Evolutionary conservation across 2,329 filamentous ascomycete genomes (phyloP).

Genomic region (Trichoderma arundinaceum): DNA sequence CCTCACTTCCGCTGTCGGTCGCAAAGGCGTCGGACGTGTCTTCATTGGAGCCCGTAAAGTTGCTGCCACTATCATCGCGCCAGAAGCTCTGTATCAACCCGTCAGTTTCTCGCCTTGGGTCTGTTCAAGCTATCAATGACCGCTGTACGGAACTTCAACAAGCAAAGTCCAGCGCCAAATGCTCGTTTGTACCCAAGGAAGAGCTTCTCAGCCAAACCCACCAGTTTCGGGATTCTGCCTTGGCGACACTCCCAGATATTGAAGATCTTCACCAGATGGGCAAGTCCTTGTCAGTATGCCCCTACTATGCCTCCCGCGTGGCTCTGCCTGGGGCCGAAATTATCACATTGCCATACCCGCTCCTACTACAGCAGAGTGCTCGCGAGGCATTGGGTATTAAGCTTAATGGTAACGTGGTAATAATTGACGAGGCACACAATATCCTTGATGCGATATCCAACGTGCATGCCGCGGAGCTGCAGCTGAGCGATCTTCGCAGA

Average conservation of each 20-base stretch:
- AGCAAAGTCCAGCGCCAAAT: constrained; percentile 63
- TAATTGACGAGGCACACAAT: constrained; percentile 97
- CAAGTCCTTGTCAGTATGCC: constrained; percentile 80
- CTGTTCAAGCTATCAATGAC: constrained; percentile 87
- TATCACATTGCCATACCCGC: constrained; percentile 87
- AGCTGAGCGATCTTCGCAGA: constrained; percentile 72
- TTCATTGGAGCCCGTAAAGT: constrained; percentile 63
- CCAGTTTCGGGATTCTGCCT: constrained; percentile 81
- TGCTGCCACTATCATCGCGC: constrained; percentile 82
- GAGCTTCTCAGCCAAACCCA: constrained; percentile 74
- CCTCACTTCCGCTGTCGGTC: constrained; percentile 63
- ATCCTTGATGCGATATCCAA: constrained; percentile 92
- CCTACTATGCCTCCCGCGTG: constrained; percentile 92
- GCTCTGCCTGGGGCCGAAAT: constrained; percentile 87
- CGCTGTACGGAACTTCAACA: constrained; percentile 90
- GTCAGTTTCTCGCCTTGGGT: constrained; percentile 72
- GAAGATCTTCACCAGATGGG: constrained; percentile 85
- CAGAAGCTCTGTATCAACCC: constrained; percentile 92
- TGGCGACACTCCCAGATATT: constrained; percentile 89
- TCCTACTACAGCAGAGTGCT: constrained; percentile 85
- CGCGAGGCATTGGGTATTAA: constrained; percentile 86
- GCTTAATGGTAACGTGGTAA: constrained; percentile 85
- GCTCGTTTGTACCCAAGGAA: constrained; percentile 77
- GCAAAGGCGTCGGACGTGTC: constrained; percentile 38
- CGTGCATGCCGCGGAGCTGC: constrained; percentile 81